Conservation (phyloP, 2,329 filamentous ascomycete genomes). For the Ophiostoma sp. region DNA sequence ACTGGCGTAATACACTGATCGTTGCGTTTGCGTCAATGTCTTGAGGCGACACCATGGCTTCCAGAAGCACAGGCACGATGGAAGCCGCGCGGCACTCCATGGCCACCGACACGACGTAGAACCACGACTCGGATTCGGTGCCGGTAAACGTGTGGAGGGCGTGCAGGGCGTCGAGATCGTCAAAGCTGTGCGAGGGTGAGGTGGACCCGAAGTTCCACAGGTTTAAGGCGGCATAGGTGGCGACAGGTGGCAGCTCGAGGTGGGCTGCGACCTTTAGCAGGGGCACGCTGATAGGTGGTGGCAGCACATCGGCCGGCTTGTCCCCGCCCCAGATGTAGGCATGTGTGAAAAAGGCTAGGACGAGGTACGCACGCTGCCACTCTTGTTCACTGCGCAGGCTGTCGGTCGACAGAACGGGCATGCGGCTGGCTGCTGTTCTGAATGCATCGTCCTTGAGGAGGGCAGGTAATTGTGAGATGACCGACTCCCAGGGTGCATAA, state of each 20-base stretch:
- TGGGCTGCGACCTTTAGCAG: slow-evolving; percentile 65
- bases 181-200: slow-evolving; percentile 33
- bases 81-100: slow-evolving; percentile 77
- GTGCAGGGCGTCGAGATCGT: slow-evolving; percentile 62
- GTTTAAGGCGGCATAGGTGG: slow-evolving; percentile 82
- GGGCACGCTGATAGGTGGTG: slow-evolving; percentile 70
- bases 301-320: slow-evolving; percentile 68
- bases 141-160: slow-evolving; percentile 81
- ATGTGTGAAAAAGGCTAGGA: slow-evolving; percentile 75
- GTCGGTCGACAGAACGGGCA: slow-evolving; percentile 66
- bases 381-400: slow-evolving; percentile 60
- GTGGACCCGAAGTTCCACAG: slow-evolving; percentile 76
- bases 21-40: not conserved
- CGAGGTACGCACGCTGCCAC: slow-evolving; percentile 75
- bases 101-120: slow-evolving; percentile 80
- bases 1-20: slow-evolving; percentile 50
- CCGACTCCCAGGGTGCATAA: slow-evolving; percentile 72
- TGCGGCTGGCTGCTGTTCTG: slow-evolving; percentile 53
- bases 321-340: slow-evolving; percentile 86
- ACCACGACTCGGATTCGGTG: slow-evolving; percentile 88
- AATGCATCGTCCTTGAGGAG: slow-evolving; percentile 61
- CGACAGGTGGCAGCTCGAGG: slow-evolving; percentile 77
- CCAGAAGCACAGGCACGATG: slow-evolving; percentile 70
- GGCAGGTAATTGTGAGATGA: slow-evolving; percentile 61
- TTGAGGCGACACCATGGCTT: slow-evolving; percentile 50